phyloP scores from a whole-genome alignment of 805 yeast genomes.

The Saccharomycopsis fermentans region DNA sequence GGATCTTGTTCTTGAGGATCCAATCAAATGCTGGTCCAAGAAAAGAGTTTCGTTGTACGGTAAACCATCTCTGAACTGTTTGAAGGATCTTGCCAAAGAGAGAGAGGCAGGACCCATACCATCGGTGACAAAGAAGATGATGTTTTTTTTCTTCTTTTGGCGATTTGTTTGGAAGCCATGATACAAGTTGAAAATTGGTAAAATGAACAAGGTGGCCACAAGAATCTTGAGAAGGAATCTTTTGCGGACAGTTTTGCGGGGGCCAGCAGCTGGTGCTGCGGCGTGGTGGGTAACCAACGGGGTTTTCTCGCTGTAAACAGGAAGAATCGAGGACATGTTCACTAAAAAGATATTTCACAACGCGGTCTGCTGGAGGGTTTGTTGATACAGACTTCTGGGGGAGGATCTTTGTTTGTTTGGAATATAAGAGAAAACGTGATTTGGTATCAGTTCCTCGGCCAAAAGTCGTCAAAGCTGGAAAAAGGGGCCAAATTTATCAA shows the following conservation, averaged over 20 bases:
- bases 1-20: conserved; percentile 79
- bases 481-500: no score
- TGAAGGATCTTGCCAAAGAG: conserved; percentile 67
- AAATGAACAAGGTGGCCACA: background rate
- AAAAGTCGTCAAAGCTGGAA: no score
- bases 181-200: background rate
- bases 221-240: background rate
- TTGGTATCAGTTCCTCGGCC: no score
- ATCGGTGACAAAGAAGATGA: conserved; percentile 83
- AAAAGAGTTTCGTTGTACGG: conserved; percentile 44
- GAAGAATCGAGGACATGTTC: background rate
- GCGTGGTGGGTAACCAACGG: no score
- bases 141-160: conserved; percentile 53
- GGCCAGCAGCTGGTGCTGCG: no score
- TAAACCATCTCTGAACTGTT: conserved; percentile 49
- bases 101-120: conserved; percentile 94
- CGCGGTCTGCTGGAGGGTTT: no score
- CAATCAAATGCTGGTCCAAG: conserved; percentile 64
- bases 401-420: no score
- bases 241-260: background rate
- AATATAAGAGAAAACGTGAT: no score
- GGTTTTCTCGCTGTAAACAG: background rate
- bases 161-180: conserved; percentile 42
- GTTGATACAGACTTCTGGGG: no score
- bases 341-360: background rate